Base-by-base conservation (phyloP, 2,329 filamentous ascomycete species). In the Daldinia eschscholtzii region DNA sequence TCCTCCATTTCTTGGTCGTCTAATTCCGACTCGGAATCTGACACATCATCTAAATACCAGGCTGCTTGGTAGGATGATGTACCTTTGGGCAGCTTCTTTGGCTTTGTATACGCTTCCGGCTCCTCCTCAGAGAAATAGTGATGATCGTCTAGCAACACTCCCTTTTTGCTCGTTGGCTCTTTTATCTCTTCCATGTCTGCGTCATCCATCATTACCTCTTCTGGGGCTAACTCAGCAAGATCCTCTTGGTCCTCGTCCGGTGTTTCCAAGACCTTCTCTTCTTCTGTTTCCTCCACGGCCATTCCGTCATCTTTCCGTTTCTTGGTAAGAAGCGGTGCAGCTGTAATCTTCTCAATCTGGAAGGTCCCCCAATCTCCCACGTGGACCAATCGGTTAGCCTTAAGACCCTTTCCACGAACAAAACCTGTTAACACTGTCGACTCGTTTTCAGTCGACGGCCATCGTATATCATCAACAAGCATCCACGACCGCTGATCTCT, bases 61-160 rank as follows among this genome's bases (percentile, higher is more conserved):
- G 95, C 94, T 23, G 94, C 88, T 81, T 99, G 96, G 80, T 98
- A 98, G 63, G 91, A 89, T 42, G 96, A 98, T 2, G 96, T 99
- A 70, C 96, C 96, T 80, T 91, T 93, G 0, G 96, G 96, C 23
- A 99, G 81, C 70, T 89, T 89, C 81, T 91, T 96, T 6, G 93
- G 92, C 35, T 83, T 81, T 39, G 85, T 81, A 18, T 89, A 83
- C 60, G 89, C 84, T 46, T 87, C 85, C 5, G 85, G 83, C 60
- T 96, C 91, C 53, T 96, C 93, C 48, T 98, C 95, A 0, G 94
- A 94, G 78, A 98, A 99, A 80, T 99, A 99, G 79, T 98, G 95
- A 79, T 99, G 95, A 73, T 98, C 95, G 73, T 99, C 96, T 9
- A 99, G 85, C 44, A 99, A 83, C 0, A 99, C 96, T 71, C 95